phyloP scores from a whole-genome alignment of 495 filamentous ascomycete species.

The Aspergillus nidulans region DNA sequence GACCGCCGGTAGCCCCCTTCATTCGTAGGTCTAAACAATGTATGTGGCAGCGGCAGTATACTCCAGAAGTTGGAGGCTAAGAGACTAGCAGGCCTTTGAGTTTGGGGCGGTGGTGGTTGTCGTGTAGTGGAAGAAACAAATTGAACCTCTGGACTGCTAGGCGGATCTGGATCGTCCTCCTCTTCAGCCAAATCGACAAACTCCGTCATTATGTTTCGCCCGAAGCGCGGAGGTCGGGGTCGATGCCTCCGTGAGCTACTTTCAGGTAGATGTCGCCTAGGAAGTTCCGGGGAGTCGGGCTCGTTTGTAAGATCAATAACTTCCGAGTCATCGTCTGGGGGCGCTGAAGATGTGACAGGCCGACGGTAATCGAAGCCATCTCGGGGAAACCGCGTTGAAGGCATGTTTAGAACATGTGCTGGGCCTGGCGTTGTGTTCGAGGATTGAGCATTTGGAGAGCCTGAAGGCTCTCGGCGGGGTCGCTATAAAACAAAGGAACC shows the following conservation, averaged over 20 bases:
- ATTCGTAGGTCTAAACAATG: not conserved
- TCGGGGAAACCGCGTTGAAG: conserved; percentile 30
- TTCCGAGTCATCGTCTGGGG: conserved; percentile 25
- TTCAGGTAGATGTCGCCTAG: not conserved
- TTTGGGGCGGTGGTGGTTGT: conserved; percentile 12
- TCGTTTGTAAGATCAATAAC: conserved; percentile 56
- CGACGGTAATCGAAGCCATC: conserved; percentile 50
- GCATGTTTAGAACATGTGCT: not conserved
- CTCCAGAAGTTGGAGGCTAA: conserved; percentile 1
- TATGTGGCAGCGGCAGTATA: conserved; percentile 1
- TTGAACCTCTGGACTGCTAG: conserved; percentile 38
- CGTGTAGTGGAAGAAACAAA: conserved; percentile 28
- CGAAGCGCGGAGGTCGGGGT: conserved; percentile 28
- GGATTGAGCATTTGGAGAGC: conserved; percentile 19
- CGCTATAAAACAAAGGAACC: conserved; percentile 22
- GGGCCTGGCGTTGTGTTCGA: not conserved
- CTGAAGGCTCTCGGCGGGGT: conserved; percentile 37
- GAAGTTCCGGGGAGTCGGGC: conserved; percentile 33
- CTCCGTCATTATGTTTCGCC: conserved; percentile 4
- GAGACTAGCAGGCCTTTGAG: not conserved
- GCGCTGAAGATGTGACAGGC: conserved; percentile 32
- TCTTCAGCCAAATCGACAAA: conserved; percentile 27
- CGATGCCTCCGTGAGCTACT: conserved; percentile 6
- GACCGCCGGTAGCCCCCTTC: conserved; percentile 14
- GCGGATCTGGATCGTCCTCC: conserved; percentile 18